These are phyloP conservation scores for Hymenoscyphus albidus DNA, from an alignment of 2,329 filamentous ascomycete species.

Conservation along the genomic window DNA sequence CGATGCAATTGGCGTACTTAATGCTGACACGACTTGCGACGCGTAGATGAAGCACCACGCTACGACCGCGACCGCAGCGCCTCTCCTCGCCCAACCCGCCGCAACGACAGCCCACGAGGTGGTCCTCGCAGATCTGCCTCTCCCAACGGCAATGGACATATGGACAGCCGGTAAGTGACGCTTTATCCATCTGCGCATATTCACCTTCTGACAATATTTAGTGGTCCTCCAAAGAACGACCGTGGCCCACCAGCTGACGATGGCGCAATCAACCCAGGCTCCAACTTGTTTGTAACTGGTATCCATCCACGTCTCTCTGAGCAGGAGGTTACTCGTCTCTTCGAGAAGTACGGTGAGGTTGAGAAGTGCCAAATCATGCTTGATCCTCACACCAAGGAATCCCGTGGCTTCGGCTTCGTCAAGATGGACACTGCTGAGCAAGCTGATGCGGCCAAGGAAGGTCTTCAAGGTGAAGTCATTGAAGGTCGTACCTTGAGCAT, in stretches of 20 bases:
- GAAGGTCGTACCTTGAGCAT: conserved; percentile 96
- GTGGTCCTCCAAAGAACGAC: conserved; percentile 51
- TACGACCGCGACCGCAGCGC: conserved; percentile 66
- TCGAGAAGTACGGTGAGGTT: conserved; percentile 97
- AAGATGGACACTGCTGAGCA: conserved; percentile 97
- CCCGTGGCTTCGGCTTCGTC: conserved; percentile 97
- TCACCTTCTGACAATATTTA: conserved; percentile 16
- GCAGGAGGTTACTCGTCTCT: conserved; percentile 86
- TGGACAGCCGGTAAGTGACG: conserved; percentile 41
- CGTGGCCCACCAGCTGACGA: conserved; percentile 58
- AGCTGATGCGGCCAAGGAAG: conserved; percentile 95
- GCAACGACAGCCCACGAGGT: conserved; percentile 53
- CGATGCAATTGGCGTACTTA: neutral
- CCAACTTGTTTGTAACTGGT: conserved; percentile 97
- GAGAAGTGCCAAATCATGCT: conserved; percentile 99
- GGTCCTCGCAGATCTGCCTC: conserved; percentile 62
- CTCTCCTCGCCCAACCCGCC: conserved; percentile 54
- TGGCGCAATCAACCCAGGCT: conserved; percentile 84
- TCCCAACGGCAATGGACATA: conserved; percentile 50
- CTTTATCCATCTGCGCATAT: neutral
- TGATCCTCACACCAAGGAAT: conserved; percentile 97
- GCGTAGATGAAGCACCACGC: conserved; percentile 58
- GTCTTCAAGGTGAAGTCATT: conserved; percentile 88
- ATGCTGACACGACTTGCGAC: conserved; percentile 24
- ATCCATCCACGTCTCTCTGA: conserved; percentile 92